phyloP scores from a whole-genome alignment of 495 filamentous ascomycete species.

The Podospora pseudocomata region DNA sequence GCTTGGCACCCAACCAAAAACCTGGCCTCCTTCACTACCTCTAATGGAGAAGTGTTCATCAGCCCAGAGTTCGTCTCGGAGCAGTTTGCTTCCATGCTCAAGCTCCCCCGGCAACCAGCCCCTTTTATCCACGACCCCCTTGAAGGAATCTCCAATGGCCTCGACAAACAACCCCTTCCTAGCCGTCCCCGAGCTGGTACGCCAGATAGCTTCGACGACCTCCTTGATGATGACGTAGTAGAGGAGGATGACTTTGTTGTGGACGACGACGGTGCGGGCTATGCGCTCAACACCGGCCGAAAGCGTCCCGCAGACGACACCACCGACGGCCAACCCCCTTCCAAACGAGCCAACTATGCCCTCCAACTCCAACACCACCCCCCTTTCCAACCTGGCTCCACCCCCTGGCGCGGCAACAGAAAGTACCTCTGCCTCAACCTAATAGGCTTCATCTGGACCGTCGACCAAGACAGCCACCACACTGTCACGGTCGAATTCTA shows the following conservation, averaged over 20 bases:
- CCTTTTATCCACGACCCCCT: slow-evolving; percentile 83
- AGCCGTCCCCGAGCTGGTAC: slow-evolving; percentile 41
- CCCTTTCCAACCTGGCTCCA: slow-evolving; percentile 88
- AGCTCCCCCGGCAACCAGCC: slow-evolving; percentile 60
- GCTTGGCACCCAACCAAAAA: slow-evolving; percentile 91
- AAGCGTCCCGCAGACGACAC: slow-evolving; percentile 62
- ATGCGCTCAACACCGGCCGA: slow-evolving; percentile 63
- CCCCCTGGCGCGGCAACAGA: slow-evolving; percentile 89
- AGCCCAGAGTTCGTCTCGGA: slow-evolving; percentile 71
- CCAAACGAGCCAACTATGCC: slow-evolving; percentile 42
- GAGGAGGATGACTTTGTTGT: slow-evolving; percentile 76
- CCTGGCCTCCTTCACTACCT: slow-evolving; percentile 82
- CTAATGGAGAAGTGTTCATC: slow-evolving; percentile 87
- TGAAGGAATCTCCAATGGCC: slow-evolving; percentile 64
- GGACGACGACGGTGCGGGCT: slow-evolving; percentile 94
- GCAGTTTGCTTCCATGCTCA: slow-evolving; percentile 59
- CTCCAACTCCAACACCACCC: slow-evolving; percentile 71
- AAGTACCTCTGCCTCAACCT: slow-evolving; percentile 92
- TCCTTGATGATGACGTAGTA: slow-evolving; percentile 61
- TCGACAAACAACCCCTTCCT: slow-evolving; percentile 53
- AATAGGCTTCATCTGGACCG: slow-evolving; percentile 92
- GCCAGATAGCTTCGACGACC: slow-evolving; percentile 48
- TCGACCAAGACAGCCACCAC: slow-evolving; percentile 90
- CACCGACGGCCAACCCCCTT: slow-evolving; percentile 33
- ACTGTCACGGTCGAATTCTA: slow-evolving; percentile 98